Evolutionary conservation across 768 basidiomycete species (phyloP).

Genomic region (Lactifluus rugatus): DNA sequence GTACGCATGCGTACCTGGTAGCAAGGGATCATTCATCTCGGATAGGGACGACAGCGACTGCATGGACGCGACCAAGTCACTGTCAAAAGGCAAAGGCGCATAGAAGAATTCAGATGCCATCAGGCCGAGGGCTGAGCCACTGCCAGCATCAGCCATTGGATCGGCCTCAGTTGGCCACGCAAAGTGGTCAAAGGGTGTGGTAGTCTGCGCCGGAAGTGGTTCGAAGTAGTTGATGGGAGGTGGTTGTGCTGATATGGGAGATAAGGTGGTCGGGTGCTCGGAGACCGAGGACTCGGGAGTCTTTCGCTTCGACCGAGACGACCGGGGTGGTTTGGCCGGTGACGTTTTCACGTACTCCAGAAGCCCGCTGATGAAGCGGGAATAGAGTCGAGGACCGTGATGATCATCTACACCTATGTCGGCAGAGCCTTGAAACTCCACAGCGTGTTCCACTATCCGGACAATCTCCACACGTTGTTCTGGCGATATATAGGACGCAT

Average conservation of each 20-base stretch:
- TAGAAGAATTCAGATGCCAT: slow-evolving; percentile 17
- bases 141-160: background rate
- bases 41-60: slow-evolving; percentile 11
- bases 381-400: slow-evolving; percentile 27
- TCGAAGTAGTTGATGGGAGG: slow-evolving; percentile 9
- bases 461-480: slow-evolving; percentile 23
- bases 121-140: slow-evolving; percentile 7
- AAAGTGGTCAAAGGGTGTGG: slow-evolving; percentile 18
- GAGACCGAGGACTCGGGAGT: background rate
- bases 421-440: slow-evolving; percentile 23
- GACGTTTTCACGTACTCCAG: slow-evolving; percentile 16
- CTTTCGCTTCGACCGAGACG: slow-evolving; percentile 2
- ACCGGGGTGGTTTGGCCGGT: background rate
- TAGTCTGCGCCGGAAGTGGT: slow-evolving; percentile 9
- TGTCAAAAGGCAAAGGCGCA: slow-evolving; percentile 17
- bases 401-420: slow-evolving; percentile 26
- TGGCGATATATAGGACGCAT: slow-evolving; percentile 21
- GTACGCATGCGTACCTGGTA: slow-evolving; percentile 14
- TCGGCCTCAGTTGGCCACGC: background rate
- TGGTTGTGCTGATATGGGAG: background rate
- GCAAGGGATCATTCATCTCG: slow-evolving; percentile 3
- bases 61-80: slow-evolving; percentile 18
- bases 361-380: slow-evolving; percentile 26
- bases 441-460: slow-evolving; percentile 19
- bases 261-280: background rate